A percentile compares a stretch with the other conserved stretches of the same genome.
These are phyloP conservation scores for Gypsophila paniculata DNA, from an alignment of 179 eudicot genomes.

Conservation along the genomic window DNA sequence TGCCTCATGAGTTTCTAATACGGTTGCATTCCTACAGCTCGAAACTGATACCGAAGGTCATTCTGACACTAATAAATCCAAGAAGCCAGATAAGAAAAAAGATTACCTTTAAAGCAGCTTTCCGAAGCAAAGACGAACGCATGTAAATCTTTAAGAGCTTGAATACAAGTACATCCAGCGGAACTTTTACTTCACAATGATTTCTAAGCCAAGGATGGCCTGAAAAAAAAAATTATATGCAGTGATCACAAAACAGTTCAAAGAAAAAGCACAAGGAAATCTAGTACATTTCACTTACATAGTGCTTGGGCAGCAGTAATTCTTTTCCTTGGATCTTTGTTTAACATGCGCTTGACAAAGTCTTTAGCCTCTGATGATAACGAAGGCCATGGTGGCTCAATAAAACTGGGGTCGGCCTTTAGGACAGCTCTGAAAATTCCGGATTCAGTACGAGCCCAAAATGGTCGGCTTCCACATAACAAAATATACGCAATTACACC, in stretches of 20 bases:
- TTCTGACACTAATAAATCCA: too few species aligned
- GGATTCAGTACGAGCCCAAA: conserved; percentile 93
- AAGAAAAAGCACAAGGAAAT: conserved; percentile 3
- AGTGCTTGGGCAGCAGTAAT: conserved; percentile 82
- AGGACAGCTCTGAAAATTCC: conserved; percentile 84
- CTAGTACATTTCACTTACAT: conserved; percentile 43
- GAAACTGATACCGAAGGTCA: not conserved
- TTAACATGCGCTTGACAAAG: conserved; percentile 69
- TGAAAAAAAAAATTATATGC: conserved; percentile 26
- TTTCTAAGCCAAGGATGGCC: conserved; percentile 88
- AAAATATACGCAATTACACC: conserved; percentile 85
- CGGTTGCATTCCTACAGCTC: not conserved
- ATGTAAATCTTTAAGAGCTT: conserved; percentile 64
- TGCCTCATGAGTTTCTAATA: not conserved
- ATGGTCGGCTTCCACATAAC: conserved; percentile 94
- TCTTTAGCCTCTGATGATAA: conserved; percentile 71
- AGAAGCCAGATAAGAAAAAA: not conserved
- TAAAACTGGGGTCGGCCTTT: conserved; percentile 79
- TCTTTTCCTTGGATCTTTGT: conserved; percentile 83
- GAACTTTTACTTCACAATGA: conserved; percentile 44
- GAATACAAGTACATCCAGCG: conserved; percentile 62
- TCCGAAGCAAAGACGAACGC: conserved; percentile 72
- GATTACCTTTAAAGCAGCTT: conserved; percentile 72
- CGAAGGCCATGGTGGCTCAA: conserved; percentile 80
- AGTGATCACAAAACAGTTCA: conserved; percentile 3